Base-by-base conservation (phyloP, 2,329 filamentous ascomycete species). In the Aureobasidium vineae region DNA sequence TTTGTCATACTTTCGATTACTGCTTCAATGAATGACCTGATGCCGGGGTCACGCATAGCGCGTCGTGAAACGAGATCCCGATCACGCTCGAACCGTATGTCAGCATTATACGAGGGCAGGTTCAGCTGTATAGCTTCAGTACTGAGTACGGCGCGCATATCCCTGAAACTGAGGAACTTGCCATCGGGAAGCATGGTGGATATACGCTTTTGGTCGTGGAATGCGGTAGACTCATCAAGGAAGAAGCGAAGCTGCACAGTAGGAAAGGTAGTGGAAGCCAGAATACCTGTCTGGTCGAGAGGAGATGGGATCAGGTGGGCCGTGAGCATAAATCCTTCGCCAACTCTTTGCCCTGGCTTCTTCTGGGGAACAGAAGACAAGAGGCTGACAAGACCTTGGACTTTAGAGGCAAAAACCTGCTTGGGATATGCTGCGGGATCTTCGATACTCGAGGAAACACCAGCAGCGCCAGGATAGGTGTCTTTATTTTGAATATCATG, bases 241-340 rank as follows among this genome's bases (percentile, higher is more conserved):
- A 40, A 28, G 57, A 69, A 67, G 5, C 45, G 33, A 13, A 67
- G 31, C 36, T 67, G 41, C 15, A 67, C 16, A 11, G 13, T n/a
- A 3, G 66, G 63, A 19, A 63, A 47, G 16, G n/a, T n/a, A 31
- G 31, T 33, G 16, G 31, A 28, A 33, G 52, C 50, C 11, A 38
- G 40, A 26, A n/a, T 36, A 28, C 53, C 47, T n/a, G 49, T 13
- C 15, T 65, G 28, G 13, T 60, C 50, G 10, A 66, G 23, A 49
- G 64, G 66, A 16, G 66, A 66, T 13, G 68, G 67, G 3, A 67
- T 63, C 6, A 68, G 60, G 21, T 66, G 43, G n/a, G 64, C 66
- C 13, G 66, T 40, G 5, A 68, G 59, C 49, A 23, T 40, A 40
- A 50, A 31, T 1, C 28, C 11, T 19, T 16, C 41, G 23, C 5